Percentiles rank a stretch among this genome's conserved stretches.
phyloP scores from a whole-genome alignment of 2,329 filamentous ascomycete species.

The Sporothrix phasma region DNA sequence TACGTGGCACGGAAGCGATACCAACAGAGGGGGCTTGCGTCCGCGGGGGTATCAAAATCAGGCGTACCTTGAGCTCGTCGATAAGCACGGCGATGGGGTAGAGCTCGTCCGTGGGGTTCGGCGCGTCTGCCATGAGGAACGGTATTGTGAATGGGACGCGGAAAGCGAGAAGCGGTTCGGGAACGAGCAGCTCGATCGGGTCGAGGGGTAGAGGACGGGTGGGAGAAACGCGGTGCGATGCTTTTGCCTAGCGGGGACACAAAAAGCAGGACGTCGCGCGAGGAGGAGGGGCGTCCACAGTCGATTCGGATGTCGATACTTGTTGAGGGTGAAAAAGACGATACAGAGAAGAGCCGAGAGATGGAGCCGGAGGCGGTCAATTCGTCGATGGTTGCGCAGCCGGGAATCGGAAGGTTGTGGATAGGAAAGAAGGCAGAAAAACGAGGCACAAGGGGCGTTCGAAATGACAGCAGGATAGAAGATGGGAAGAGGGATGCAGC shows the following conservation, averaged over 20 bases:
- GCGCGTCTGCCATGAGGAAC: constrained; percentile 70
- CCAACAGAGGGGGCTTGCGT: background rate
- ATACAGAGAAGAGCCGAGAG: background rate
- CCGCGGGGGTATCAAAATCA: background rate
- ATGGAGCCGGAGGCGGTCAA: background rate
- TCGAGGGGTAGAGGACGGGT: background rate
- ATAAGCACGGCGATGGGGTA: constrained; percentile 99
- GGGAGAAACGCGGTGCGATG: background rate
- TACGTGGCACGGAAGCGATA: background rate
- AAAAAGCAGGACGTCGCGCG: constrained; percentile 1
- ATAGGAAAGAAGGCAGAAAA: constrained; percentile 5
- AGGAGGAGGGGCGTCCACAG: background rate
- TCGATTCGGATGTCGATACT: background rate
- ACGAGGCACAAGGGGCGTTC: background rate
- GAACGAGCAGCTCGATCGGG: background rate
- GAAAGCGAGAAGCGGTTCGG: background rate
- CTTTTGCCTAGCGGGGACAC: background rate
- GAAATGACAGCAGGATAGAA: background rate
- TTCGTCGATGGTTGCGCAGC: constrained; percentile 8
- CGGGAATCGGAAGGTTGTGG: background rate
- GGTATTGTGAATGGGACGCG: constrained; percentile 2
- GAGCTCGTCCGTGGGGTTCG: constrained; percentile 92
- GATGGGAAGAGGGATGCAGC: background rate
- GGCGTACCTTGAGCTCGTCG: constrained; percentile 89
- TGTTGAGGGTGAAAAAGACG: background rate